Evolutionary conservation across 331 rosid genomes (phyloP), one percentile per base, ranked within the genome.

Genomic region (Malus hybrid): DNA sequence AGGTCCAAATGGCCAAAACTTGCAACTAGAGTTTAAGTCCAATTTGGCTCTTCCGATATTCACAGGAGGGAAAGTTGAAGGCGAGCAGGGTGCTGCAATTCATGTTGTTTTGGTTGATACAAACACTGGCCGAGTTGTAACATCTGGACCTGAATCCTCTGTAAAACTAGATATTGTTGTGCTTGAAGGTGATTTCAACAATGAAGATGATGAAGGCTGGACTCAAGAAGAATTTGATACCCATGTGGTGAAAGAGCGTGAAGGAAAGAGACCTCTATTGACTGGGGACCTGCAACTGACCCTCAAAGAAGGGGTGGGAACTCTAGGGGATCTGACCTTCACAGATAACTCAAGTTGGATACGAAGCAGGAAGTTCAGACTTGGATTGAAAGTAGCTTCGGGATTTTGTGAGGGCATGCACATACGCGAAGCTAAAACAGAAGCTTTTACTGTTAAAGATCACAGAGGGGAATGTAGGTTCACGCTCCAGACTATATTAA

Each of bases 1-100:
- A 88, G 97, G 94, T 85, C 96, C 96, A 9, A 89, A 89, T 82
- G 97, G 91, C 57, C 83, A 88, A 70, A 93, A 85, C 90, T 82
- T 93, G 89, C 93, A 85, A 80, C 90, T 93, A 55, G 88, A 82
- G 24, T 93, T 89, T 79, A 87, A 20, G 93, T 89, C 98, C 69
- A 89, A 91, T 77, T 76, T 93, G 71, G 84, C 97, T 70, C 98
- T 93, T 86, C 98, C 98, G 32, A 85, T 93, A 55, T 93, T 93
- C 89, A 93, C 98, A 0, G 98, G 98, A 72, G 98, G 98, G 85
- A 93, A 93, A 81, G 98, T 93, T 42, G 98, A 93, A 83, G 98
- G 98, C 56, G 98, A 91, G 97, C 98, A 87, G 87, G 98, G 98
- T 71, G 98, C 97, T 84, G 79, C 93, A 59, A 88, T 93, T 79